Evolutionary conservation across 2,329 filamentous ascomycete species (phyloP), one percentile per base, ranked within the genome.

Genomic region (Alternaria alternata): DNA sequence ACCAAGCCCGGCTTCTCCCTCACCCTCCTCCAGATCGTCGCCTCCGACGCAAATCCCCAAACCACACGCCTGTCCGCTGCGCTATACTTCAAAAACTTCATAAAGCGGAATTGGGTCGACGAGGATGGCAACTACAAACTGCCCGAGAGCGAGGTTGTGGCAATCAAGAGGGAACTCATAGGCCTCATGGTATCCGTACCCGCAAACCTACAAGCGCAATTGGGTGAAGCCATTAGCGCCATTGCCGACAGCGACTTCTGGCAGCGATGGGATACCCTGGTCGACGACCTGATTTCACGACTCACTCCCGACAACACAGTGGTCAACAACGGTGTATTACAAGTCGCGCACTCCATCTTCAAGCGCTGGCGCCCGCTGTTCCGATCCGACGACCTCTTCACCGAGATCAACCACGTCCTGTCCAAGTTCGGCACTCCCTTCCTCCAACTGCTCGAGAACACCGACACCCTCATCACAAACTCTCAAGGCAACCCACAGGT

Each of bases 171-270:
- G 74, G 94, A 97, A 83, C 88, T 99, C 63, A 94, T 99, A 72
- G 94, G 93, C 58, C 85, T 99, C 71, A 99, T 99, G 95, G 96
- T 97, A 73, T 89, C 90, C 8, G 93, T 95, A 24, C 95, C 94
- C 4, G 79, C 91, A 18, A 90, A 88, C 61, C 91, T 99, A 66
- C 96, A 98, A 81, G 89, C 92, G 62, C 95, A 99, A 81, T 87
- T 99, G 38, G 95, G 95, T 69, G 95, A 98, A 76, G 94, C 95
- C 64, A 96, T 98, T 79, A 97, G 94, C 81, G 88, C 96, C 71
- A 98, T 99, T 73, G 95, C 95, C 62, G 94, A 98, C 80, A 98
- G 94, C 68, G 95, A 99, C 79, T 99, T 99, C 80, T 99, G 91
- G 90, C 86, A 91, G 79, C 87, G 91, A 73, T 99, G 95, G 95